Evolutionary conservation across 23 red algal genomes (phyloP), one percentile per base, ranked within the genome.

Genomic region (Agarophyton chilense): DNA sequence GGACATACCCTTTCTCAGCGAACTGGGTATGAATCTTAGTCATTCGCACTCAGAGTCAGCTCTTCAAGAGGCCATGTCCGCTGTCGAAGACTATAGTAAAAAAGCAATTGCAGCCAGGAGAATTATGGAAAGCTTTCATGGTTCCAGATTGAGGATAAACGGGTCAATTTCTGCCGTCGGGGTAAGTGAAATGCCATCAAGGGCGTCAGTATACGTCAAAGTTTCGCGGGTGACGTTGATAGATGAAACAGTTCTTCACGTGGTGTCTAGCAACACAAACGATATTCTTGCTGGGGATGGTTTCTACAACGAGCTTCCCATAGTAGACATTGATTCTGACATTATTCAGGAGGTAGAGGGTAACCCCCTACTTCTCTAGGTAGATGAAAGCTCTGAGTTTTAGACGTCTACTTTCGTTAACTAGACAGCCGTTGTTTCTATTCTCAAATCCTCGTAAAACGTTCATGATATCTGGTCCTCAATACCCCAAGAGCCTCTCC

Each of bases 81-180:
- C 17, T 7, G 68, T 39, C 13, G 34, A 16, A 4, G 26, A 74
- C 68, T 74, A 47, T 39, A 49, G 40, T 21, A 9, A 12, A 0
- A 47, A 74, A 31, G 68, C 68, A 25, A 74, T 74, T 25, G 68
- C 68, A 1, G 40, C 41, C 1, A 74, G 68, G 19, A 22, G 36
- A 31, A 74, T 74, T 28, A 74, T 74, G 68, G 40, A 74, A 74
- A 74, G 68, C 68, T 74, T 49, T 33, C 33, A 33, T 17, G 34
- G 34, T 5, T 2, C 8, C 21, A 47, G 24, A 12, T 33, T 74
- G 7, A 29, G 68, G 12, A 47, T 74, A 10, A 74, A 74, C 24
- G 68, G 68, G 7, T 29, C 68, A 9, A 74, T 47, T 29, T 74
- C 68, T 24, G 68, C 43, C 1, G 25, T 47, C 33, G 68, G 68